Base-by-base conservation (phyloP, 805 yeast species). In the Candida maris region DNA sequence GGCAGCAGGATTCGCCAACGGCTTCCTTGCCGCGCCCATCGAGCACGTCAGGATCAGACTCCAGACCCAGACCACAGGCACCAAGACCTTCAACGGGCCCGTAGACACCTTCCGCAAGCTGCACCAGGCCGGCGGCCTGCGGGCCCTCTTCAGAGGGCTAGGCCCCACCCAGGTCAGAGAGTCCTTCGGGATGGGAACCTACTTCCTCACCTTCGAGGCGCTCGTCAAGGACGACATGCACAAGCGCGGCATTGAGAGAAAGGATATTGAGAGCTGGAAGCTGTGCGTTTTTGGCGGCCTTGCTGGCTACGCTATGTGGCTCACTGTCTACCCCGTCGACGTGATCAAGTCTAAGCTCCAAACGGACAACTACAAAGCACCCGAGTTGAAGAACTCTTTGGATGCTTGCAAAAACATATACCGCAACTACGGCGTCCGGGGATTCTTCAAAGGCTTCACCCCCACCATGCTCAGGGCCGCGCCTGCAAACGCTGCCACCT, bases 401-500 rank as follows among this genome's bases (percentile, higher is more conserved):
- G 74, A 74, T 40, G 94, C 87, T 19, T 64, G 75, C 13, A 69
- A 58, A 38, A 68, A 71, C 38, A 70, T 86, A 16, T 71, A 58
- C 53, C 61, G 57, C 32, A 67, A 70, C n/a, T 68, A 70, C 35
- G 97, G 97, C 19, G 39, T 78, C 18, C 69, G 69, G 44, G 95
- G 95, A 0, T 84, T 93, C 54, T 85, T 85, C 64, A 81, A 81
- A 63, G 99, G 99, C 2, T 89, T 94, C 57, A 62, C 78, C 14
- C 97, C 98, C 25, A 89, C 97, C 0, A 77, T 93, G 45, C 67
- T 93, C 46, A 82, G 99, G 65, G 97, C 99, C 33, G 95, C 96
- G 3, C 98, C 98, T 1, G 98, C 94, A 3, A 94, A 93, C 58
- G 99, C 96, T 27, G 95, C 94, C 20, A 94, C 98, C 0, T 93